phyloP scores from a whole-genome alignment of 1,139 yeast species.

The Insectozyma bohioensis region DNA sequence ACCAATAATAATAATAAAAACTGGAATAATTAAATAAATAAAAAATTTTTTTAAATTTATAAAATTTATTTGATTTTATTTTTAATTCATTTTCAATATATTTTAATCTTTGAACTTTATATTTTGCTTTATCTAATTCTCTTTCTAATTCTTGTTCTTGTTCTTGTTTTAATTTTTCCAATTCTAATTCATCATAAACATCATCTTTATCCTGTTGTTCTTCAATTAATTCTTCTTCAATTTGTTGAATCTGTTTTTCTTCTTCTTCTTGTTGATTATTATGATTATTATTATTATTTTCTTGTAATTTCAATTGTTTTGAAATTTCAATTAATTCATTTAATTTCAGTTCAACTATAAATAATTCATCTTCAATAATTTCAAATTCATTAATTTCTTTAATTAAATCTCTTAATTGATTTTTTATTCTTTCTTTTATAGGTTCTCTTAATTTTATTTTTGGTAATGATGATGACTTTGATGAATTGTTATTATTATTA shows the following conservation, averaged over 20 bases:
- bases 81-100: conserved; percentile 4
- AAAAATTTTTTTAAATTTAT: conserved; percentile 4
- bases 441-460: conserved; percentile 1
- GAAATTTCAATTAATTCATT: conserved; percentile 3
- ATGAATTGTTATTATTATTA: conserved; percentile 5
- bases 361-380: conserved; percentile 6
- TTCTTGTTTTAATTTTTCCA: too few relatives aligned
- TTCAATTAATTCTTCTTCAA: conserved; percentile 1
- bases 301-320: conserved; percentile 2
- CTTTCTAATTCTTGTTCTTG: conserved; percentile 4
- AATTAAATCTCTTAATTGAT: conserved; percentile 8
- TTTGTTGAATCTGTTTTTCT: conserved; percentile 1
- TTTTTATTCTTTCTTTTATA: conserved; percentile 7
- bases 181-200: too few relatives aligned
- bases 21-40: neutral
- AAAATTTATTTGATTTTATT: neutral
- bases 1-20: too few relatives aligned
- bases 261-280: conserved; percentile 2
- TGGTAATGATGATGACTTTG: conserved; percentile 5
- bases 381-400: conserved; percentile 8
- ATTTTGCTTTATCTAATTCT: conserved; percentile 11
- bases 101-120: conserved; percentile 10
- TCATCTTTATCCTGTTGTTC: conserved; percentile 1
- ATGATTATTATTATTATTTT: conserved; percentile 4
- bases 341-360: conserved; percentile 5